Conservation (phyloP, 768 basidiomycete species). For the Xanthoconium stramineum region DNA sequence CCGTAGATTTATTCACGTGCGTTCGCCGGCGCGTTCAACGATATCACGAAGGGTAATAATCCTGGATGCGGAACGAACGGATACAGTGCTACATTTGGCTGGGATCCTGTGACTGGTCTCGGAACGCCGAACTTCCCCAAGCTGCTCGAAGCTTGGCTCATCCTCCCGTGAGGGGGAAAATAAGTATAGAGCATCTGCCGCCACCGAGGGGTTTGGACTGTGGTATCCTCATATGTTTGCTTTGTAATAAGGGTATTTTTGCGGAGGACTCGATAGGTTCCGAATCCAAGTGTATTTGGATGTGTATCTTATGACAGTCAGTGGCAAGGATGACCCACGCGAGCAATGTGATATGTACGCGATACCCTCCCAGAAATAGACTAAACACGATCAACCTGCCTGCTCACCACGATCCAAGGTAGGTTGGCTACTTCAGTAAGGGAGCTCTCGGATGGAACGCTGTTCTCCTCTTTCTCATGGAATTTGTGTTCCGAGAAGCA, state of each 20-base stretch:
- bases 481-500: too few relatives aligned
- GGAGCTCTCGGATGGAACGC: too few relatives aligned
- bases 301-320: too few relatives aligned
- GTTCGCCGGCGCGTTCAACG: conserved; percentile 18
- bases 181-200: not conserved
- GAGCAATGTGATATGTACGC: too few relatives aligned
- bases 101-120: conserved; percentile 36
- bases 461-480: too few relatives aligned
- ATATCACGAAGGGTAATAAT: conserved; percentile 21
- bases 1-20: conserved; percentile 17
- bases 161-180: conserved; percentile 30
- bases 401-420: too few relatives aligned
- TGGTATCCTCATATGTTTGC: not conserved
- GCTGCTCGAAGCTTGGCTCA: conserved; percentile 42
- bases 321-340: too few relatives aligned
- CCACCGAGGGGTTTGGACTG: not conserved
- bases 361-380: too few relatives aligned
- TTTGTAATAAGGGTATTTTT: not conserved
- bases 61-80: conserved; percentile 29
- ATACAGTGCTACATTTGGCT: conserved; percentile 22
- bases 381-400: too few relatives aligned
- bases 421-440: too few relatives aligned
- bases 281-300: too few relatives aligned
- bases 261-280: too few relatives aligned
- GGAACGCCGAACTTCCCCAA: conserved; percentile 47